Conservation (phyloP, 495 filamentous ascomycete genomes). For the Penicillium ucsense region DNA sequence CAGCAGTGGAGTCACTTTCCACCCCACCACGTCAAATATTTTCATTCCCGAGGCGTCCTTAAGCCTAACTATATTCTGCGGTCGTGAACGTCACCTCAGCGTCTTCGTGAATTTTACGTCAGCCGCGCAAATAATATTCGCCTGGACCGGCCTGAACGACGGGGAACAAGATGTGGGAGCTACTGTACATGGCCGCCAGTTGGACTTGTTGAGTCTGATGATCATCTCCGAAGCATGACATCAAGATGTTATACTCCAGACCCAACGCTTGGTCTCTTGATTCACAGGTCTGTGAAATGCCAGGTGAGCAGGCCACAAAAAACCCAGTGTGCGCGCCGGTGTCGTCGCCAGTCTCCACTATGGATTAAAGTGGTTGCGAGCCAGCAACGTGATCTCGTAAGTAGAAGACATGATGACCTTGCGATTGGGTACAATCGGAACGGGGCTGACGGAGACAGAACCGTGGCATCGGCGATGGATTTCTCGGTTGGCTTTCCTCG, state of each 20-base stretch:
- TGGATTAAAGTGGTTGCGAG: constrained; percentile 14
- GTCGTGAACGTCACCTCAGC: constrained; percentile 12
- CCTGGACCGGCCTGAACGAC: too few relatives aligned
- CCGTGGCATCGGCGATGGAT: constrained; percentile 12
- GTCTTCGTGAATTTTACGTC: too few relatives aligned
- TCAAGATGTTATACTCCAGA: too few relatives aligned
- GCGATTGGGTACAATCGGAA: constrained; percentile 7
- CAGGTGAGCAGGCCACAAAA: constrained; percentile 5
- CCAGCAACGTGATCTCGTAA: constrained; percentile 7
- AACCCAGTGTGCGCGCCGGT: constrained; percentile 1
- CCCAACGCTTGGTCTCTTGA: too few relatives aligned
- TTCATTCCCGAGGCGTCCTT: constrained; percentile 12
- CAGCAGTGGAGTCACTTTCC: constrained; percentile 8
- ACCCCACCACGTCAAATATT: constrained; percentile 16
- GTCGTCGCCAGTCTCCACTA: background rate
- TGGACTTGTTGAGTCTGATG: background rate
- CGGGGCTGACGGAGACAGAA: constrained; percentile 19
- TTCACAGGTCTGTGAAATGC: too few relatives aligned
- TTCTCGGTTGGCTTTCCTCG: constrained; percentile 14
- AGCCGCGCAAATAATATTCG: too few relatives aligned
- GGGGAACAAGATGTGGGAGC: too few relatives aligned
- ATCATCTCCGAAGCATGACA: too few relatives aligned
- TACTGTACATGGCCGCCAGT: background rate
- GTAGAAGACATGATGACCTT: constrained; percentile 11
- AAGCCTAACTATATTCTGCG: constrained; percentile 11